Evolutionary conservation across 805 yeast genomes (phyloP), one percentile per base, ranked within the genome.

Genomic region (Debaryomyces tyrocola): DNA sequence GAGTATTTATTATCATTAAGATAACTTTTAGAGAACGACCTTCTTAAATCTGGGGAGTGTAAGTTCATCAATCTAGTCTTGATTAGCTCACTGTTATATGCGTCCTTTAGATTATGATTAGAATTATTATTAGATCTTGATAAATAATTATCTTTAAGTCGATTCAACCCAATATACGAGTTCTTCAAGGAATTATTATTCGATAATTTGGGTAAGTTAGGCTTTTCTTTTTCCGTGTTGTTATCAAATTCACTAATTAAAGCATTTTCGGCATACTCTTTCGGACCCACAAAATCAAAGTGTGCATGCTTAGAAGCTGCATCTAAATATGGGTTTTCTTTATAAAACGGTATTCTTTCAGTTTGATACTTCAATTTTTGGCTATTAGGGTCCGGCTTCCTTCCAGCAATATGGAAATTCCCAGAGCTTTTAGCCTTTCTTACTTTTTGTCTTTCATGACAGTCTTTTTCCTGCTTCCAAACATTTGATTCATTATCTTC

Each of bases 131-230:
- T 52, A 1, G 63, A 57, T 15, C 57, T 52, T 4, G 55, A 47
- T 28, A 60, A 45, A 28, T 56, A 47, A 24, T 57, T 56, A 15
- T 69, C 73, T 47, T 71, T 72, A 33, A 71, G 53, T 28, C 73
- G 46, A 48, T 68, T 70, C 46, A 73, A 59, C 0, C 75, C 76
- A 45, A 71, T 61, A 40, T 56, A 66, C 1, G 76, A 70, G 51
- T 58, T 69, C n/a, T 59, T 54, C n/a, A 61, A 46, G 5, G 71
- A 61, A 40, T 54, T 61, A 11, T 56, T 48, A 2, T 52, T 54
- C 8, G 72, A 63, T 10, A 57, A 37, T 18, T 57, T 58, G 0
- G 78, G 78, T 37, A 70, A 57, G 40, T 67, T 66, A 1, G 75
- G 64, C 31, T 64, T 64, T 37, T 62, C 62, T 15, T 52, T 50